Evolutionary conservation across 192 early-diverging fungal genomes (phyloP).

Genomic region (Coemansia sp.): DNA sequence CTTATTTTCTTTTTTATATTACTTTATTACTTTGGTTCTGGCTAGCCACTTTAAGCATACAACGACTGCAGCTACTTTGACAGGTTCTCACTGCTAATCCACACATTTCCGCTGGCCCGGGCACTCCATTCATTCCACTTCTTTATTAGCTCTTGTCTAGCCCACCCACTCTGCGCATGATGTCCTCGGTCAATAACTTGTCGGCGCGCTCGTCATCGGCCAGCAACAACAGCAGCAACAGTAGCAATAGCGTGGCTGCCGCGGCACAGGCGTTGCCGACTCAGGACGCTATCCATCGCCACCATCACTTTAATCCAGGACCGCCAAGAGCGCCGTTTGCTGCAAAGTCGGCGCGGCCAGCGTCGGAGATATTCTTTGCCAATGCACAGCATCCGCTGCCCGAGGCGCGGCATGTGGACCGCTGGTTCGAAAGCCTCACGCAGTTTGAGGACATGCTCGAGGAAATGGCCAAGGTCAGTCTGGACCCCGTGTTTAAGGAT

Average conservation of each 20-base stretch:
- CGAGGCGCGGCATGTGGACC: slow-evolving; percentile 63
- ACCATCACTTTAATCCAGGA: slow-evolving; percentile 22
- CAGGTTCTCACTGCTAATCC: neutral
- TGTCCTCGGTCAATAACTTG: slow-evolving; percentile 34
- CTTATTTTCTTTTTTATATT: neutral
- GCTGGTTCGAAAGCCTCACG: slow-evolving; percentile 89
- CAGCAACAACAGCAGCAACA: slow-evolving; percentile 21
- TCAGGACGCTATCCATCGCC: slow-evolving; percentile 6
- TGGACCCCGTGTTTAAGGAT: slow-evolving; percentile 86
- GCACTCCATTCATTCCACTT: neutral
- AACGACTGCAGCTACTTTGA: neutral
- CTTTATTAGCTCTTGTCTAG: neutral
- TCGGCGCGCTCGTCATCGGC: slow-evolving; percentile 19
- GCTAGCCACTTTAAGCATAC: neutral
- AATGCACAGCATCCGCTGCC: slow-evolving; percentile 51
- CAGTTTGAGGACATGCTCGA: slow-evolving; percentile 92
- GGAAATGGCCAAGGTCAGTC: slow-evolving; percentile 79
- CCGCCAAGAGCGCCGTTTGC: slow-evolving; percentile 40
- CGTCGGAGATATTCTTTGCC: slow-evolving; percentile 53
- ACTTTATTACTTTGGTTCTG: neutral
- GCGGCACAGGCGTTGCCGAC: slow-evolving; percentile 12
- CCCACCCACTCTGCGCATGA: slow-evolving; percentile 19
- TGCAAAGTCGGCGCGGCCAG: slow-evolving; percentile 31
- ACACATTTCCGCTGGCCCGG: neutral
- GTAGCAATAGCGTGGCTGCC: slow-evolving; percentile 6